A percentile compares a stretch with the other conserved stretches of the same genome.
These are phyloP conservation scores for Dionaea muscipula DNA, from an alignment of 179 eudicot species.

Conservation along the genomic window DNA sequence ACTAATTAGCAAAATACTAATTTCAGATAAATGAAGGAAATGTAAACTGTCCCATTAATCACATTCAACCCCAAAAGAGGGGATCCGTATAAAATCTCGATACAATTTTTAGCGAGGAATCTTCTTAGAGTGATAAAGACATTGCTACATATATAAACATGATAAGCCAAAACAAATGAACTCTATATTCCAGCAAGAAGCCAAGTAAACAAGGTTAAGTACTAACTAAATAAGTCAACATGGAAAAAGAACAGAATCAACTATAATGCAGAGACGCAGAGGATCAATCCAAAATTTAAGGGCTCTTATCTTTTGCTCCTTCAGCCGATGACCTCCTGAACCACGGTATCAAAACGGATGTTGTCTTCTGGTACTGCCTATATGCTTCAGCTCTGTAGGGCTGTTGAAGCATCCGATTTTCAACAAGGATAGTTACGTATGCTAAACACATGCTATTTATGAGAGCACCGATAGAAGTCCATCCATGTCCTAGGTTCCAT, in stretches of 20 bases:
- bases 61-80: too few species aligned
- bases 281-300: slow-evolving; percentile 5
- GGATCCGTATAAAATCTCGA: too few species aligned
- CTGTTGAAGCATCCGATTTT: slow-evolving; percentile 60
- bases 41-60: too few species aligned
- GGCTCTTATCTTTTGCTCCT: slow-evolving; percentile 46
- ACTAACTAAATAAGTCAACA: slow-evolving; percentile 5
- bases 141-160: too few species aligned
- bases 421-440: slow-evolving; percentile 71
- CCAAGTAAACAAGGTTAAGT: slow-evolving; percentile 5
- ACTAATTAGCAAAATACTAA: too few species aligned
- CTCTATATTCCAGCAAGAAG: too few species aligned
- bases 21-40: too few species aligned
- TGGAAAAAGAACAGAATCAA: slow-evolving; percentile 14
- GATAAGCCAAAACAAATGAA: too few species aligned
- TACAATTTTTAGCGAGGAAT: too few species aligned
- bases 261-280: slow-evolving; percentile 7
- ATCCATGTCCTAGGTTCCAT: slow-evolving; percentile 55
- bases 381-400: slow-evolving; percentile 61
- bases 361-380: slow-evolving; percentile 53
- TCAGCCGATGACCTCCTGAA: slow-evolving; percentile 43
- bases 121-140: too few species aligned
- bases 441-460: slow-evolving; percentile 64
- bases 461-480: slow-evolving; percentile 56
- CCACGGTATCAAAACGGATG: slow-evolving; percentile 89